phyloP scores from a whole-genome alignment of 2,329 filamentous ascomycete genomes.

The Aspergillus melleus region DNA sequence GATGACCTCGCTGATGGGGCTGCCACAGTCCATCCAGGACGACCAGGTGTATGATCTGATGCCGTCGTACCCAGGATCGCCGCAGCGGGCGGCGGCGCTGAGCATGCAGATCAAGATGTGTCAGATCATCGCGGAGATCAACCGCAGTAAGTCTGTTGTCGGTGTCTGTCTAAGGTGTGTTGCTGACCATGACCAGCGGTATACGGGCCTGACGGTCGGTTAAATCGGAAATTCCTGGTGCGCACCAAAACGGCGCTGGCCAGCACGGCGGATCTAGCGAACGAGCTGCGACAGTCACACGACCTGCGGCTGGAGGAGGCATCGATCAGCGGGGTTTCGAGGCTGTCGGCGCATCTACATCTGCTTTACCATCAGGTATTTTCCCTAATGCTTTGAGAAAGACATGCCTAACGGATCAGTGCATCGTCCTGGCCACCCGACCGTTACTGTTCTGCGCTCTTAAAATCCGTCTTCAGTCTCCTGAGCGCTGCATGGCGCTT shows the following conservation, averaged over 20 bases:
- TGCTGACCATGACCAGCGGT: conserved; percentile 31
- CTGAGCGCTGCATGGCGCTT: conserved; percentile 30
- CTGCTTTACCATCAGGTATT: conserved; percentile 44
- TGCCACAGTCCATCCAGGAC: conserved; percentile 52
- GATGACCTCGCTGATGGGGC: conserved; percentile 56
- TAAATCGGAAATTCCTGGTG: conserved; percentile 37
- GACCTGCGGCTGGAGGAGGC: conserved; percentile 38
- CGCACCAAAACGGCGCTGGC: conserved; percentile 44
- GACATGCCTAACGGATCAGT: conserved; percentile 24
- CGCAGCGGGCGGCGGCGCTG: conserved; percentile 42
- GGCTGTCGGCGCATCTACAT: conserved; percentile 44
- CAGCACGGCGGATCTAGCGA: conserved; percentile 40
- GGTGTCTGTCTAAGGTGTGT: neutral
- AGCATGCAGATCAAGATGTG: conserved; percentile 50
- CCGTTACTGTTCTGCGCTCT: conserved; percentile 48
- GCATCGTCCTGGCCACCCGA: conserved; percentile 43
- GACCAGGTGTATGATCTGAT: conserved; percentile 53
- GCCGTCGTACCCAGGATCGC: conserved; percentile 44
- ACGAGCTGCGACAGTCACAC: conserved; percentile 41
- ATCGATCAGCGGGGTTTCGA: conserved; percentile 40
- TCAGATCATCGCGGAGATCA: conserved; percentile 46
- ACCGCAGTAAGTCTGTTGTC: conserved; percentile 39
- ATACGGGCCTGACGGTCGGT: conserved; percentile 42
- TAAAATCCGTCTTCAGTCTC: conserved; percentile 34
- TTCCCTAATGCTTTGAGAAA: no score